Evolutionary conservation across 257 asterid genomes (phyloP).

Genomic region (Thymus quinquecostatus): DNA sequence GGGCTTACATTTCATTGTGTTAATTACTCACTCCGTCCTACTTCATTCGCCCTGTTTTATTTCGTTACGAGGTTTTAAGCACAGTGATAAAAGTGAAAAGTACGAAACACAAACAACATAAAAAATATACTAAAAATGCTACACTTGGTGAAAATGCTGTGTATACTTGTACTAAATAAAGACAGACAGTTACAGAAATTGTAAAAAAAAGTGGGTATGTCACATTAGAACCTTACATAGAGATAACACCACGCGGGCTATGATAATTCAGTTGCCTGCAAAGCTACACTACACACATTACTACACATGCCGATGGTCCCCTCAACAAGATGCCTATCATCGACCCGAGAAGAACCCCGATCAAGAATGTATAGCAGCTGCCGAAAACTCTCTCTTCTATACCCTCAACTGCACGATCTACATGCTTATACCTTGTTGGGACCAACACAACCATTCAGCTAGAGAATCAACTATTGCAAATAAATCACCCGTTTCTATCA

Average conservation of each 20-base stretch:
- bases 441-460: neutral
- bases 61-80: too few relatives aligned
- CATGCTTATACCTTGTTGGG: neutral
- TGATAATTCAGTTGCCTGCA: conserved; percentile 1
- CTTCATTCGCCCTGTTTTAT: too few relatives aligned
- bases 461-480: neutral
- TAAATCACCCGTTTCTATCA: neutral
- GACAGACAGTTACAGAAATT: neutral
- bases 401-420: neutral
- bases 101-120: neutral
- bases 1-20: too few relatives aligned
- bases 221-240: neutral
- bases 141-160: neutral
- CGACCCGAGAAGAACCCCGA: neutral
- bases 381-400: conserved; percentile 1
- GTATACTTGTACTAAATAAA: neutral
- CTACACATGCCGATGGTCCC: neutral
- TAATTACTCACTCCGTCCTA: too few relatives aligned
- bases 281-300: conserved; percentile 11
- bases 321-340: conserved; percentile 6
- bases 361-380: conserved; percentile 19
- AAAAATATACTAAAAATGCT: neutral
- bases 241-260: neutral
- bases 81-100: neutral
- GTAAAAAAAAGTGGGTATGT: neutral